Conservation (phyloP, 352 stramenopile genomes). For the Globisporangium solare region DNA sequence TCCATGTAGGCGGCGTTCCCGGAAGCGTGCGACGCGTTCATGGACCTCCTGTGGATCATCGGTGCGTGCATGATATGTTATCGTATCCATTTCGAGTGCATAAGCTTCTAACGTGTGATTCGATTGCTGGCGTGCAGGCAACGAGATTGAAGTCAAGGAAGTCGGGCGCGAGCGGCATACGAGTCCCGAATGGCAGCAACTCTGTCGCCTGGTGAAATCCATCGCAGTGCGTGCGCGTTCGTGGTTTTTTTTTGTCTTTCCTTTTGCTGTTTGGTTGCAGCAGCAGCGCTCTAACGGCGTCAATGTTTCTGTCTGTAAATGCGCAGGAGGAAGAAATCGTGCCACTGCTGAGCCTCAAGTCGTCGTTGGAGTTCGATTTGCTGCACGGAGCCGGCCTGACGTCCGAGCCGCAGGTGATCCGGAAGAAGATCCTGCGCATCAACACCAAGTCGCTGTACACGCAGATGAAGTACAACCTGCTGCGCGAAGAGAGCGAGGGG, state of each 20-base stretch:
- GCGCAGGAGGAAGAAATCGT: conserved; percentile 65
- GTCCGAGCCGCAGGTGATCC: conserved; percentile 41
- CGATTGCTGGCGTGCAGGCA: conserved; percentile 17
- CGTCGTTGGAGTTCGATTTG: conserved; percentile 69
- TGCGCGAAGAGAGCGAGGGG: conserved; percentile 95
- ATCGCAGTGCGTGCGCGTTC: conserved; percentile 26
- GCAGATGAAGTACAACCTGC: conserved; percentile 96
- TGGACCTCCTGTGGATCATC: conserved; percentile 72
- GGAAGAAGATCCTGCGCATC: conserved; percentile 75
- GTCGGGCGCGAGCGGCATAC: conserved; percentile 61
- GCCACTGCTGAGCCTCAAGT: conserved; percentile 45
- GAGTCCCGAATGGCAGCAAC: conserved; percentile 65
- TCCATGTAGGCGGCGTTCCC: conserved; percentile 20
- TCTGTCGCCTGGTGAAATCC: conserved; percentile 55
- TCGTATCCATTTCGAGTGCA: too few relatives aligned
- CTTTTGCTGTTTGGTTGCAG: neutral
- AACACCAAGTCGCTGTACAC: conserved; percentile 91
- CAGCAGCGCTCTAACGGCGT: neutral
- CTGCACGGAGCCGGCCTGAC: conserved; percentile 63
- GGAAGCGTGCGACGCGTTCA: conserved; percentile 47
- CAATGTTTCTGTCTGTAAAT: conserved; percentile 9
- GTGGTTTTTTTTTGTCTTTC: too few relatives aligned
- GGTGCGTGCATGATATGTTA: too few relatives aligned
- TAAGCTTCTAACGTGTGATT: too few relatives aligned
- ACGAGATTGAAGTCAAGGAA: conserved; percentile 73